Evolutionary conservation across 495 filamentous ascomycete genomes (phyloP).

Genomic region (Pseudevernia furfuracea): DNA sequence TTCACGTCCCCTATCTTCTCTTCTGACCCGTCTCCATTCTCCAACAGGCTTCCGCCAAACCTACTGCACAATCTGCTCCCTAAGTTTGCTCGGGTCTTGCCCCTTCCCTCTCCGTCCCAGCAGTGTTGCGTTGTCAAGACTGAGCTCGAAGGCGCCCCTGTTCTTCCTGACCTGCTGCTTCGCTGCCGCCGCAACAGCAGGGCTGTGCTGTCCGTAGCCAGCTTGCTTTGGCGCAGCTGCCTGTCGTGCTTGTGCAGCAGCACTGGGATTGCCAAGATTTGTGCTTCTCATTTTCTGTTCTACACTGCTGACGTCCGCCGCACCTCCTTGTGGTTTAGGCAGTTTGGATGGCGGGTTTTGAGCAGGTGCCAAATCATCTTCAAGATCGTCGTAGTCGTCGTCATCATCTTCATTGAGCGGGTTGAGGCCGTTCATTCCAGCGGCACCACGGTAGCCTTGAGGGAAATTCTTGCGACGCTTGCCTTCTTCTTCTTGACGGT

Average conservation of each 20-base stretch:
- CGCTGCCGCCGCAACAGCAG: conserved; percentile 70
- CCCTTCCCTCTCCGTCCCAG: conserved; percentile 64
- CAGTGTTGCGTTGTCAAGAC: conserved; percentile 79
- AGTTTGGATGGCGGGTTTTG: conserved; percentile 55
- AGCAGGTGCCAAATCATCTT: conserved; percentile 35
- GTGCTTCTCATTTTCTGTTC: conserved; percentile 81
- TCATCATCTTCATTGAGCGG: conserved; percentile 58
- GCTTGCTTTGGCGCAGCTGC: conserved; percentile 44
- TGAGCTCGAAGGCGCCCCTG: conserved; percentile 77
- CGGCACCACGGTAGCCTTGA: conserved; percentile 57
- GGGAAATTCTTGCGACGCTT: conserved; percentile 77
- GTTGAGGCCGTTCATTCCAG: conserved; percentile 48
- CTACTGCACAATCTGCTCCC: conserved; percentile 30
- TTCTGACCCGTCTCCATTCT: not conserved
- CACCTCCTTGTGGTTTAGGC: conserved; percentile 52
- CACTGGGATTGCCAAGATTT: conserved; percentile 51
- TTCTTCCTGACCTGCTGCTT: conserved; percentile 61
- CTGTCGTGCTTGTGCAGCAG: conserved; percentile 54
- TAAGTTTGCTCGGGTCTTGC: conserved; percentile 28
- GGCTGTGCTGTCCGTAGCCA: conserved; percentile 77
- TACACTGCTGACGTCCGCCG: conserved; percentile 62
- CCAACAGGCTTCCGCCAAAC: not conserved
- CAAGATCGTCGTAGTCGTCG: conserved; percentile 50
- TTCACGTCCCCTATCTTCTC: not conserved
- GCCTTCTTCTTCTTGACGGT: conserved; percentile 90